Base-by-base conservation (phyloP, 2,329 filamentous ascomycete genomes). In the Botrytis deweyae region DNA sequence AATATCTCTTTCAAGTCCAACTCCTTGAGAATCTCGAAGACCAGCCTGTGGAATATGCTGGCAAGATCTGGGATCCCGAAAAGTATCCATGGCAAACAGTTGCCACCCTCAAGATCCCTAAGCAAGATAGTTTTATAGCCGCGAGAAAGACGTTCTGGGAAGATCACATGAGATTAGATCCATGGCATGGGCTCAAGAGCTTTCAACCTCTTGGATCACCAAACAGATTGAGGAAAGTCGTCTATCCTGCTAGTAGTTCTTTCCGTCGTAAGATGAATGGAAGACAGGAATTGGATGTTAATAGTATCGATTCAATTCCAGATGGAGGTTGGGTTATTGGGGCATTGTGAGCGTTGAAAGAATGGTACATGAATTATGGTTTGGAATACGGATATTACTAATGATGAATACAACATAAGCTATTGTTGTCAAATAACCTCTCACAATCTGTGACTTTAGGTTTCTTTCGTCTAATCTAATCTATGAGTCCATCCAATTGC, bases 61-160 rank as follows among this genome's bases (percentile, higher is more conserved):
- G 84, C 18, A 83, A 79, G 36, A 79, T 82, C 10, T 87, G 85
- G 85, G 84, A 87, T 65, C 79, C 81, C 5, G 82, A 83, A 55
- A 86, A 84, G 65, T 86, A 84, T 72, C 85, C 84, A 2, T 86
- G 82, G 79, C 83, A 86, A 75, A 84, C 83, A 2, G 82, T 87
- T 9, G 85, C 83, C 2, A 82, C 78, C 40, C 76, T 84, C 22
- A 77, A 80, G 29, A 80, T 84, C 20, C 83, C 82, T 3, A 82
- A 82, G 76, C 83, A 86, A 74, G 82, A 85, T 66, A 82, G 80
- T 29, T 85, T 84, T 68, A 80, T 82, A 68, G 79, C 81, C 67
- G 80, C 82, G 65, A 77, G 82, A 36, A 84, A 83, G 78, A 79
- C 78, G 0, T 85, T 85, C 71, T 85, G 82, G 83, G 83, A 86